These are phyloP conservation scores for Symmetrospora coprosmae DNA, from an alignment of 768 basidiomycete species.

Conservation along the genomic window DNA sequence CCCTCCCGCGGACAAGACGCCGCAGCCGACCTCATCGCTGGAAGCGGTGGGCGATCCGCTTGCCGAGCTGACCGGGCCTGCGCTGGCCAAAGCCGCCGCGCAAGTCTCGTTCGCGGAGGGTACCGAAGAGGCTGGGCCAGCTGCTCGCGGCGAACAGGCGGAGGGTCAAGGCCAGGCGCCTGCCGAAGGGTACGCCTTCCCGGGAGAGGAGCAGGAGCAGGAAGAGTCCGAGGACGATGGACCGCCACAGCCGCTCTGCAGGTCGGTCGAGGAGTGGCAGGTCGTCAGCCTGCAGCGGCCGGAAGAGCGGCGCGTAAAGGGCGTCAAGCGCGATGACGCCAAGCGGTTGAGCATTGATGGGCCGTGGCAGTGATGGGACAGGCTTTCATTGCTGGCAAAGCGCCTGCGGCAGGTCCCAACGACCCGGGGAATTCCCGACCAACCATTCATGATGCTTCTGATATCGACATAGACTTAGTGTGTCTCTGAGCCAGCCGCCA, in stretches of 20 bases:
- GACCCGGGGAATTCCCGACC: no score
- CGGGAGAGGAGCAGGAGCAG: not conserved
- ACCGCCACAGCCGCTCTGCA: not conserved
- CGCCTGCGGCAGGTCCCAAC: no score
- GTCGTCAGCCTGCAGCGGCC: not conserved
- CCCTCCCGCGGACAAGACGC: no score
- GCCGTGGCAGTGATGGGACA: slow-evolving; percentile 4
- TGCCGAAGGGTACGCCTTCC: not conserved
- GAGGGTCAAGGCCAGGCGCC: not conserved
- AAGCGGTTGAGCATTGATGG: slow-evolving; percentile 8
- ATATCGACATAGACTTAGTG: no score
- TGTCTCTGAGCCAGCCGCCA: no score
- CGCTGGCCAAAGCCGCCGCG: not conserved
- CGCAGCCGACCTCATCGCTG: no score
- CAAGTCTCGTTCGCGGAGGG: not conserved
- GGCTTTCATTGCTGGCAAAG: no score
- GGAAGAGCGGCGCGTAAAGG: not conserved
- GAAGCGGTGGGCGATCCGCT: no score
- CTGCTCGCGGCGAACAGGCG: not conserved
- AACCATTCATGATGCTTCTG: no score
- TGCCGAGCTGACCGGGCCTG: no score
- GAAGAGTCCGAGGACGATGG: not conserved
- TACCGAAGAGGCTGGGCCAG: not conserved
- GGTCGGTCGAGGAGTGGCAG: slow-evolving; percentile 10
- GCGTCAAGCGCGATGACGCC: not conserved